These are phyloP conservation scores for Chlorella variabilis DNA, from an alignment of 163 green algal species.

Conservation along the genomic window DNA sequence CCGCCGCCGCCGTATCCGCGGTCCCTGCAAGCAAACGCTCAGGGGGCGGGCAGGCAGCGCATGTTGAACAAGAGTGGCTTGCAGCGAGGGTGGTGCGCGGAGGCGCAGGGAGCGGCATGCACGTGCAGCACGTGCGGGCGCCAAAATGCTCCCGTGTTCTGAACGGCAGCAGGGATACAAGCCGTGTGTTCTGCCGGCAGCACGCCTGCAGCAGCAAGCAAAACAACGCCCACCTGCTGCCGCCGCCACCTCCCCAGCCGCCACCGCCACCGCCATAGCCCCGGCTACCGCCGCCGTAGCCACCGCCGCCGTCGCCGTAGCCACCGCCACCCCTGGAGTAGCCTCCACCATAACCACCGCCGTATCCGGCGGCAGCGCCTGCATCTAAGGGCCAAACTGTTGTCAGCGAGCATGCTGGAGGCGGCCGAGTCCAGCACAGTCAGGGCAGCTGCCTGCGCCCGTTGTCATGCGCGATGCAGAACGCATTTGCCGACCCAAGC, in stretches of 20 bases:
- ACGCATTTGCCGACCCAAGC: too few relatives aligned
- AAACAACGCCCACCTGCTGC: neutral
- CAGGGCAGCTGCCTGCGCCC: too few relatives aligned
- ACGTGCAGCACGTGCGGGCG: too few relatives aligned
- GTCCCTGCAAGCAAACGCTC: conserved; percentile 1
- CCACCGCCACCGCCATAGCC: conserved; percentile 1
- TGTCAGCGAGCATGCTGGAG: too few relatives aligned
- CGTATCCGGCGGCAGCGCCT: neutral
- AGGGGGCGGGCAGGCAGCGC: neutral
- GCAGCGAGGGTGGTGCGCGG: too few relatives aligned
- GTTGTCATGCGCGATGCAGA: too few relatives aligned
- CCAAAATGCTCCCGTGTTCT: too few relatives aligned
- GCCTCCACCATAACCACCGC: conserved; percentile 31
- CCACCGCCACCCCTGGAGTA: conserved; percentile 33
- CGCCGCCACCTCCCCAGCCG: neutral
- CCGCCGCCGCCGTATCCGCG: conserved; percentile 40
- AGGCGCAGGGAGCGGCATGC: too few relatives aligned
- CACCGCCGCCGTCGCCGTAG: conserved; percentile 43
- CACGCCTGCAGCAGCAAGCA: neutral
- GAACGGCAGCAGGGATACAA: too few relatives aligned
- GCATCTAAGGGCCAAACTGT: neutral
- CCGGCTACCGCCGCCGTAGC: neutral
- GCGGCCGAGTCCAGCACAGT: neutral
- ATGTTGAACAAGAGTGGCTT: neutral
- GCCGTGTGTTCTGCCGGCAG: too few relatives aligned